A percentile compares a stretch with the other conserved stretches of the same genome.
Evolutionary conservation across 1,284 basidiomycete genomes (phyloP).

Genomic region (Ceratobasidium papillatum): DNA sequence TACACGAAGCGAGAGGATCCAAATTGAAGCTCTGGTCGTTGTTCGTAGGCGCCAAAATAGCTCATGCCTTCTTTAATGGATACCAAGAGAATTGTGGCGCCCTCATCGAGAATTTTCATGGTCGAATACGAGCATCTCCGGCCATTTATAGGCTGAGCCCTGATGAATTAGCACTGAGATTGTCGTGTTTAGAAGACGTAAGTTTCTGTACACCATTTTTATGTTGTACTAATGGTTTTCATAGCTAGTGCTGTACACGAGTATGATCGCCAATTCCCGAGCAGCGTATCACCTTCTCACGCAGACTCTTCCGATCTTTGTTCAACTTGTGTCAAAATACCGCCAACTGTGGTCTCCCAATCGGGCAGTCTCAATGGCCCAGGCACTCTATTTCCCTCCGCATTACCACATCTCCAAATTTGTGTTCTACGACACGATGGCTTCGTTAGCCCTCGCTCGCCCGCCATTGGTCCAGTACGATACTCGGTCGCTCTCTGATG

Average conservation of each 20-base stretch:
- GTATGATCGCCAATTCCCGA: not conserved
- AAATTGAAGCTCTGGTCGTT: not conserved
- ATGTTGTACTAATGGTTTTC: not conserved
- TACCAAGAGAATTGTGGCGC: not conserved
- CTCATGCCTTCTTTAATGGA: not conserved
- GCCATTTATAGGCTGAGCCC: not conserved
- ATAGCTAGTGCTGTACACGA: not conserved
- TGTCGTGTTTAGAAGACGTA: conserved; percentile 13
- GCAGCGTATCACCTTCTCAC: conserved; percentile 11
- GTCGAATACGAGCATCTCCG: not conserved
- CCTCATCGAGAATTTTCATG: not conserved
- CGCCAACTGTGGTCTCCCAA: conserved; percentile 13
- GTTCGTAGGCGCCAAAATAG: conserved; percentile 10
- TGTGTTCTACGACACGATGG: not conserved
- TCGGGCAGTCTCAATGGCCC: not conserved
- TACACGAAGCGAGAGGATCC: not conserved
- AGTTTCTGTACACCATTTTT: not conserved
- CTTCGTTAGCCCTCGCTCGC: not conserved
- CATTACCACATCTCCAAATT: not conserved
- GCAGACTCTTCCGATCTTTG: not conserved
- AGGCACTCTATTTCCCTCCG: not conserved
- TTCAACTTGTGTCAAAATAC: not conserved
- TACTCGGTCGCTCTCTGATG: not conserved
- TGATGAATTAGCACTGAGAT: not conserved
- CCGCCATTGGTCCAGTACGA: not conserved